Evolutionary conservation across 169 alveolate species (phyloP).

Genomic region (Hepatocystis sp.): DNA sequence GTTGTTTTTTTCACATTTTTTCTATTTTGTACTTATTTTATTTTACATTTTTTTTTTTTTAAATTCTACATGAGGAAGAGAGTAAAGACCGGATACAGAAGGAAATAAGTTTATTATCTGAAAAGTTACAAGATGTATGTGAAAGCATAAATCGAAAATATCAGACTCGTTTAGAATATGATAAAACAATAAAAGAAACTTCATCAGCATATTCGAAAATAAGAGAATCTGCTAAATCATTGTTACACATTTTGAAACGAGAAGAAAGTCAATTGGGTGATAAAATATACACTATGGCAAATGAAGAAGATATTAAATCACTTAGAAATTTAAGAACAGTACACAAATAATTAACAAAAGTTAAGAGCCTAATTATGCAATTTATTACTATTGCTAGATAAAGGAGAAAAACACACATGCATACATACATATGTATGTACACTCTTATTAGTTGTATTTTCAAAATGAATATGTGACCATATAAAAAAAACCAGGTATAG

Average conservation of each 20-base stretch:
- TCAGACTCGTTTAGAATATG: slow-evolving; percentile 90
- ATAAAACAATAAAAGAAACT: slow-evolving; percentile 90
- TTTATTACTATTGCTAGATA: no score
- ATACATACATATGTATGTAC: neutral
- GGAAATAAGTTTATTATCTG: slow-evolving; percentile 83
- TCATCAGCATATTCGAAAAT: slow-evolving; percentile 92
- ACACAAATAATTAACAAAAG: neutral
- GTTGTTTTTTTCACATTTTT: neutral
- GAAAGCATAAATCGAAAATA: slow-evolving; percentile 86
- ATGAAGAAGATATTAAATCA: slow-evolving; percentile 63
- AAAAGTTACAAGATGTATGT: slow-evolving; percentile 84
- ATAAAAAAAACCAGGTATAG: no score
- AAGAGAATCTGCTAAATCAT: slow-evolving; percentile 91
- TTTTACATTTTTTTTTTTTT: slow-evolving; percentile 2
- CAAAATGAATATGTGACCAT: no score
- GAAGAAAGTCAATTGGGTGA: slow-evolving; percentile 86
- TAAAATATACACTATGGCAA: slow-evolving; percentile 74
- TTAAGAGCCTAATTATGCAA: no score
- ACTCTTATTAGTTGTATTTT: no score
- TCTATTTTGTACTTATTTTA: neutral
- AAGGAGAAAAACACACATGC: neutral
- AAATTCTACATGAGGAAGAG: slow-evolving; percentile 85
- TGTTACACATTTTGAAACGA: slow-evolving; percentile 89
- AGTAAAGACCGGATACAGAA: slow-evolving; percentile 87
- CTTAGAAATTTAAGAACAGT: slow-evolving; percentile 38